phyloP scores from a whole-genome alignment of 306 rosid genomes.

The Acacia acuminata region DNA sequence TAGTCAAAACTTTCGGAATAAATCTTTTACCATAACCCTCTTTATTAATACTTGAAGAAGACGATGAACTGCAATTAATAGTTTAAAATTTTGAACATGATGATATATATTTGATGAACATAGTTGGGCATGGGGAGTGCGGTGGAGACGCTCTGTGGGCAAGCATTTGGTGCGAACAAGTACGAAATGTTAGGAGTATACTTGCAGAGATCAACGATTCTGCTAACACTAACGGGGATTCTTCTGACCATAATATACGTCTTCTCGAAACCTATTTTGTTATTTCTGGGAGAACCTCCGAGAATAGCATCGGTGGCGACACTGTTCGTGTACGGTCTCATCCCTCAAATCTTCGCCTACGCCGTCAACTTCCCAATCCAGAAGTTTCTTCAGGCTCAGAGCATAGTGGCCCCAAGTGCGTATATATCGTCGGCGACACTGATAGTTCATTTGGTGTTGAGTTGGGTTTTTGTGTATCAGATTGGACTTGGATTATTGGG shows the following conservation, averaged over 20 bases:
- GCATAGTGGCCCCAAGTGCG: constrained; percentile 82
- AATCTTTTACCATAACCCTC: too few relatives aligned
- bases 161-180: constrained; percentile 72
- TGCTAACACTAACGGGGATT: constrained; percentile 42
- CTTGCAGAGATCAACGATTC: constrained; percentile 68
- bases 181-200: constrained; percentile 75
- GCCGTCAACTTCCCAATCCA: constrained; percentile 78
- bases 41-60: too few relatives aligned
- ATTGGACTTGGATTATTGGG: constrained; percentile 67
- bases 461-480: constrained; percentile 58
- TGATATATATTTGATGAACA: background rate
- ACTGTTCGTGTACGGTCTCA: constrained; percentile 67
- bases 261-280: constrained; percentile 52
- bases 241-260: constrained; percentile 40
- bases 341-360: constrained; percentile 84
- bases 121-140: constrained; percentile 96
- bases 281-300: constrained; percentile 60
- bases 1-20: rapidly evolving
- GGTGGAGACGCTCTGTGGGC: constrained; percentile 84
- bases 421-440: constrained; percentile 67
- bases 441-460: constrained; percentile 46
- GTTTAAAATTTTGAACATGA: background rate
- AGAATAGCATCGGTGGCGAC: constrained; percentile 59
- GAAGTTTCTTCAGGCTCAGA: constrained; percentile 78
- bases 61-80: too few relatives aligned